Evolutionary conservation across 176 grass and related monocot genomes (phyloP).

Genomic region (Tuctoria greenei): DNA sequence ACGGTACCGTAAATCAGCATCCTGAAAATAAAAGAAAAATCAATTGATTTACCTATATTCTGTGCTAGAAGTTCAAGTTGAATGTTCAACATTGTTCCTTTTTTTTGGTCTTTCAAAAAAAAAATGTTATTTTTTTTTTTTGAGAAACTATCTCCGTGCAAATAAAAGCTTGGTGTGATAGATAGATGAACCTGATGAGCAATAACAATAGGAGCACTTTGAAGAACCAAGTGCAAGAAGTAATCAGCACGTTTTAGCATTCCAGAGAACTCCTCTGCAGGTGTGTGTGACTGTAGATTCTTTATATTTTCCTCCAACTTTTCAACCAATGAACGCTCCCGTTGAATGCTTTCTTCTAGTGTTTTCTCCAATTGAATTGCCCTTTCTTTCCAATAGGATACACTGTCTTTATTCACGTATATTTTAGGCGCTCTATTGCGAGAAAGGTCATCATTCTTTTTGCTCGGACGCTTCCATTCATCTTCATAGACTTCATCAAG

Average conservation of each 20-base stretch:
- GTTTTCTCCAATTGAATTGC: slow-evolving; percentile 53
- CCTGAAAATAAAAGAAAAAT: slow-evolving; percentile 53
- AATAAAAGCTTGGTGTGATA: slow-evolving; percentile 18
- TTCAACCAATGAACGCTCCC: slow-evolving; percentile 54
- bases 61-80: neutral
- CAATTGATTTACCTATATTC: slow-evolving; percentile 14
- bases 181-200: slow-evolving; percentile 66
- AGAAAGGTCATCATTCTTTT: slow-evolving; percentile 45
- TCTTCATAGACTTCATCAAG: slow-evolving; percentile 72
- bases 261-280: slow-evolving; percentile 72
- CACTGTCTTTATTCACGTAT: slow-evolving; percentile 52
- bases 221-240: slow-evolving; percentile 96
- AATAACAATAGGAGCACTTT: slow-evolving; percentile 90
- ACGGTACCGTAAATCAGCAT: slow-evolving; percentile 79
- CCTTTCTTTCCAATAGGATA: slow-evolving; percentile 67
- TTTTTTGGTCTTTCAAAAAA: too few species aligned
- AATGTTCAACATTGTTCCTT: neutral
- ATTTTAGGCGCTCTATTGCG: slow-evolving; percentile 62
- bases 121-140: neutral
- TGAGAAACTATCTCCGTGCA: neutral
- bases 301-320: slow-evolving; percentile 69
- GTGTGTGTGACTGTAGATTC: slow-evolving; percentile 61
- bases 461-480: slow-evolving; percentile 55
- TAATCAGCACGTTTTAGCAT: slow-evolving; percentile 86
- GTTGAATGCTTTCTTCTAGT: slow-evolving; percentile 68